Evolutionary conservation across 495 filamentous ascomycete genomes (phyloP).

Genomic region (Penicillium pulvis): DNA sequence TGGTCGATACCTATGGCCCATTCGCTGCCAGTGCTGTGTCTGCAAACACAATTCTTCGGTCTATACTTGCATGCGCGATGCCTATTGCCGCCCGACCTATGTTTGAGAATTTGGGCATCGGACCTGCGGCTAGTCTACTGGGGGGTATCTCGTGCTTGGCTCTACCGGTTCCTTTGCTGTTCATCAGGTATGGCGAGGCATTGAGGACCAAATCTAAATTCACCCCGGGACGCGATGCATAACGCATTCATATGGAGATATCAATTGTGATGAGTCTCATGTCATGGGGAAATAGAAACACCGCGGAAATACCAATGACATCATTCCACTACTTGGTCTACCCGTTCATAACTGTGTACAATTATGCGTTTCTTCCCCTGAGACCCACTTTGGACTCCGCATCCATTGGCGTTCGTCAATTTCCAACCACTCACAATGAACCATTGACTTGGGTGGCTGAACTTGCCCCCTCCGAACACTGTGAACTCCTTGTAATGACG

Average conservation of each 20-base stretch:
- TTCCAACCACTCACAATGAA: background rate
- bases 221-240: background rate
- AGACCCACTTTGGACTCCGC: background rate
- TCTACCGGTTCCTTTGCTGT: constrained; percentile 38
- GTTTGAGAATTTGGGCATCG: constrained; percentile 34
- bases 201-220: background rate
- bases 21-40: constrained; percentile 40
- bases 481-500: constrained; percentile 2
- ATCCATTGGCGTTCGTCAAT: background rate
- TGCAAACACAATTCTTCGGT: constrained; percentile 41
- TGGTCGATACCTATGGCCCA: constrained; percentile 39
- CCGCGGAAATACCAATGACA: background rate
- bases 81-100: constrained; percentile 38
- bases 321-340: background rate
- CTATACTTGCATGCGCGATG: constrained; percentile 35
- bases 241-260: background rate
- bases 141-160: constrained; percentile 34
- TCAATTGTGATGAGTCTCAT: background rate
- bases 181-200: constrained; percentile 30
- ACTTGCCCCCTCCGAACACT: too few species aligned
- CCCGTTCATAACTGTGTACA: too few species aligned
- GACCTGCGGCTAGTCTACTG: constrained; percentile 36
- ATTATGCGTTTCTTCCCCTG: background rate
- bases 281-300: background rate
- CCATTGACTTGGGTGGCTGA: background rate